A percentile compares a stretch with the other conserved stretches of the same genome.
Evolutionary conservation across 2,329 filamentous ascomycete genomes (phyloP).

Genomic region (Emydomyces testavorans): DNA sequence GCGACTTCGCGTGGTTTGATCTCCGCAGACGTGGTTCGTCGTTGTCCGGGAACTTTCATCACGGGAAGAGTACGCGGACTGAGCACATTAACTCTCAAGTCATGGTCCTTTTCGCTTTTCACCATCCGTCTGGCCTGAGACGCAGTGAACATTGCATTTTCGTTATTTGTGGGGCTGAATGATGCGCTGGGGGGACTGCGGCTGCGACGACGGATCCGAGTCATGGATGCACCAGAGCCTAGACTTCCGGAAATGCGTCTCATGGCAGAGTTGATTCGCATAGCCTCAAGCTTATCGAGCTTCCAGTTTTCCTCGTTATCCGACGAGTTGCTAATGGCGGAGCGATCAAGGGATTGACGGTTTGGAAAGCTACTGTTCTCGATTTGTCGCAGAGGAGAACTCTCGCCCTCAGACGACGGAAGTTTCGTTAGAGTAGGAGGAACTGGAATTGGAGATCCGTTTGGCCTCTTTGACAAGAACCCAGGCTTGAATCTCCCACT

Average conservation of each 20-base stretch:
- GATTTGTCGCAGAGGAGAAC: constrained; percentile 45
- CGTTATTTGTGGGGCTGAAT: constrained; percentile 42
- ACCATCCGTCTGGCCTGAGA: constrained; percentile 57
- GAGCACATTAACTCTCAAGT: constrained; percentile 46
- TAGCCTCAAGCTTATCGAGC: constrained; percentile 39
- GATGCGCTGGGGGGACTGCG: constrained; percentile 36
- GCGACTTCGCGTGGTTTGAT: constrained; percentile 31
- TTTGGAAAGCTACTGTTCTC: constrained; percentile 41
- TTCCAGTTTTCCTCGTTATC: constrained; percentile 37
- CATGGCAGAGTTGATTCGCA: constrained; percentile 46
- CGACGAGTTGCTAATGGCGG: constrained; percentile 18
- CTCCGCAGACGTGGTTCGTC: constrained; percentile 36
- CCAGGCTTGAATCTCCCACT: constrained; percentile 76
- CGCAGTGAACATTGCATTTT: constrained; percentile 52
- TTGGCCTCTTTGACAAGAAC: constrained; percentile 61
- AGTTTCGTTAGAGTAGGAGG: constrained; percentile 48
- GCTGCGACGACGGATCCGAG: constrained; percentile 39
- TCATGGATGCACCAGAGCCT: constrained; percentile 29
- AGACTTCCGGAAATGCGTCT: constrained; percentile 38
- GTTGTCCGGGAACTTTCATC: constrained; percentile 40
- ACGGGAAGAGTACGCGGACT: constrained; percentile 51
- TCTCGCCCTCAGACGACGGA: constrained; percentile 48
- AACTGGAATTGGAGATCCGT: constrained; percentile 52
- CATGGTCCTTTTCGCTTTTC: constrained; percentile 47
- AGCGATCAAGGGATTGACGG: constrained; percentile 34